Evolutionary conservation across 805 yeast genomes (phyloP), one percentile per base, ranked within the genome.

Genomic region (Jamesozyma jinghongensis): DNA sequence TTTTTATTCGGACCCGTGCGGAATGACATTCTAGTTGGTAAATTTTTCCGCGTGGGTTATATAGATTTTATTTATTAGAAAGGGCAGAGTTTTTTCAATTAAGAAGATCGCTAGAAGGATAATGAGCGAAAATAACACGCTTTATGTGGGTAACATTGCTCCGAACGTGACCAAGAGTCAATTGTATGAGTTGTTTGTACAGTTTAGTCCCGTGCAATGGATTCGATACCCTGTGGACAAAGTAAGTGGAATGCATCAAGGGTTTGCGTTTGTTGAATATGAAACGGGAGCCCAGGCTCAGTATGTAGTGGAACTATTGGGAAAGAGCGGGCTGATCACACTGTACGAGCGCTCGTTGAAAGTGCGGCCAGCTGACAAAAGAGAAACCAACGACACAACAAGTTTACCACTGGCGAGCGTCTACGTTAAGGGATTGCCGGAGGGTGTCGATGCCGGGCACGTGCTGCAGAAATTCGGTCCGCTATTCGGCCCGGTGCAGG

Each of bases 191-290:
- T 70, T 92, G 17, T 79, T 87, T 58, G 59, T 84, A 5, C 97
- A 92, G 59, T 79, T 85, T 32, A 87, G 90, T 0, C 95, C 95
- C 0, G 73, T 90, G 2, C 67, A 66, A 31, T 68, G 74, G 25
- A 71, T 92, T 4, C 72, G 80, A 45, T 67, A 92, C 47, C 97
- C 97, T 5, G 79, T 77, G 53, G 96, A 87, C 54, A 71, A 85
- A 46, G 68, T 87, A 3, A 62, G 76, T 22, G 75, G 74, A 44
- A 66, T 73, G 1, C 87, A 83, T 52, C 94, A 82, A 53, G 97
- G 97, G 4, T 90, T 69, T 64, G 97, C 94, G 8, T 90, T 92
- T 62, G 81, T 83, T 1, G 92, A 85, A 55, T 80, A 83, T 52
- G 61, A 66, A 38, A 65, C 68, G 13, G 62, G 64, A 2, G 67